A percentile compares a stretch with the other conserved stretches of the same genome.
Conservation (phyloP, 768 basidiomycete genomes). For the Boletellus sp. region DNA sequence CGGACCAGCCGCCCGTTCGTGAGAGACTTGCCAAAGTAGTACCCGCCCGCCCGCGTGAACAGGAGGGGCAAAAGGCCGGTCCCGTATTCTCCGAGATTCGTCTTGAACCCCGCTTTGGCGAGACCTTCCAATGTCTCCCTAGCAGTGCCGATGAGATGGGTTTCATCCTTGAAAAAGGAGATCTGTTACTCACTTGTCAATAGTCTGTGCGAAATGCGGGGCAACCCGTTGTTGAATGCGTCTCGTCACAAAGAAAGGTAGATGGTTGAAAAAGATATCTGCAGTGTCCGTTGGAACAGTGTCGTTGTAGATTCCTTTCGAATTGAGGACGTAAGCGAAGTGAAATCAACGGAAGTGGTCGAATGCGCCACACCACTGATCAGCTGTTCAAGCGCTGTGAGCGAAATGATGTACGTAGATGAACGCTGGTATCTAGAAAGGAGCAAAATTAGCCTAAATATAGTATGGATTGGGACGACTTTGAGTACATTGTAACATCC, state of each 20-base stretch:
- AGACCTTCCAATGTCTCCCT: constrained; percentile 39
- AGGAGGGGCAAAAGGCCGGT: constrained; percentile 32
- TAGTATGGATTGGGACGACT: not conserved
- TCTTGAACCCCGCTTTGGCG: constrained; percentile 36
- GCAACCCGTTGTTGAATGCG: constrained; percentile 20
- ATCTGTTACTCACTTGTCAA: constrained; percentile 22
- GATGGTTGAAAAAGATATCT: constrained; percentile 13
- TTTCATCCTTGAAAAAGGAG: too few species aligned
- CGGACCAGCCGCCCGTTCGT: too few species aligned
- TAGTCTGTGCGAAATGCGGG: constrained; percentile 18
- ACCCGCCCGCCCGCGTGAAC: constrained; percentile 34
- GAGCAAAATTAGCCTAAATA: not conserved
- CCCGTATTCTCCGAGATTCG: constrained; percentile 32
- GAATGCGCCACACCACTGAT: constrained; percentile 7
- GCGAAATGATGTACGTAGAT: constrained; percentile 21
- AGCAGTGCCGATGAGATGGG: not conserved
- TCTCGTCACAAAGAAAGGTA: constrained; percentile 16
- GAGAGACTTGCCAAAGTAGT: constrained; percentile 34
- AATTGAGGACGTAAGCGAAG: not conserved
- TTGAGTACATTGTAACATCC: constrained; percentile 27
- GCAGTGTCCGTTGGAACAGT: constrained; percentile 21
- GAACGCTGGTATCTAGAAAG: constrained; percentile 23
- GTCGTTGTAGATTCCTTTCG: constrained; percentile 17
- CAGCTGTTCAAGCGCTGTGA: constrained; percentile 3
- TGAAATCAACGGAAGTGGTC: not conserved